Conservation (phyloP, 768 basidiomycete species). For the Psilocybe cubensis region DNA sequence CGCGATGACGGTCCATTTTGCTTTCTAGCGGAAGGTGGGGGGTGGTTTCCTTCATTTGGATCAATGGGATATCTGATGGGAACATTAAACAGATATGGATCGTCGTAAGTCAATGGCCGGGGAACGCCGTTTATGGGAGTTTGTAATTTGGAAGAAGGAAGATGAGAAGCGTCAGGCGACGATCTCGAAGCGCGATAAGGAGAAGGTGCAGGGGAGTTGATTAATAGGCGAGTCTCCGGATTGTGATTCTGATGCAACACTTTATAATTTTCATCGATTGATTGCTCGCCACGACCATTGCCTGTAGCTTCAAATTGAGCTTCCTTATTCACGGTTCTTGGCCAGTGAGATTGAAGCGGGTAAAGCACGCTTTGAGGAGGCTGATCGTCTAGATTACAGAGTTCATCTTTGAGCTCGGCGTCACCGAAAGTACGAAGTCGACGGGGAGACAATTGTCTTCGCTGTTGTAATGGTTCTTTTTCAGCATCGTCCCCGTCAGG, state of each 20-base stretch:
- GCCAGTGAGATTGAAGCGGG: conserved; percentile 11
- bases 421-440: conserved; percentile 14
- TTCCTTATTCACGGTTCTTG: background rate
- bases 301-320: conserved; percentile 11
- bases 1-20: background rate
- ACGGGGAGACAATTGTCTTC: conserved; percentile 14
- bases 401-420: conserved; percentile 1
- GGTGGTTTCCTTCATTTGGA: background rate
- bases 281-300: background rate
- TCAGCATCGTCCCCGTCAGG: conserved; percentile 31
- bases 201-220: background rate
- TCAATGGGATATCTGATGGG: background rate
- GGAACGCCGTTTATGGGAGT: background rate
- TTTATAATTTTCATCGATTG: background rate
- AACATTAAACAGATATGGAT: background rate
- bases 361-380: conserved; percentile 28
- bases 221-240: background rate
- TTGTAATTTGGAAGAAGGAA: background rate
- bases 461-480: conserved; percentile 16
- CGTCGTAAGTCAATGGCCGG: background rate
- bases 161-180: background rate
- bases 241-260: conserved; percentile 1
- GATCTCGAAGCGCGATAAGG: conserved; percentile 4
- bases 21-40: background rate
- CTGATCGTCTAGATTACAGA: conserved; percentile 23